A percentile compares a stretch with the other conserved stretches of the same genome.
Evolutionary conservation across 2,329 filamentous ascomycete species (phyloP).

Genomic region (Ceratocystis cacaofunesta): DNA sequence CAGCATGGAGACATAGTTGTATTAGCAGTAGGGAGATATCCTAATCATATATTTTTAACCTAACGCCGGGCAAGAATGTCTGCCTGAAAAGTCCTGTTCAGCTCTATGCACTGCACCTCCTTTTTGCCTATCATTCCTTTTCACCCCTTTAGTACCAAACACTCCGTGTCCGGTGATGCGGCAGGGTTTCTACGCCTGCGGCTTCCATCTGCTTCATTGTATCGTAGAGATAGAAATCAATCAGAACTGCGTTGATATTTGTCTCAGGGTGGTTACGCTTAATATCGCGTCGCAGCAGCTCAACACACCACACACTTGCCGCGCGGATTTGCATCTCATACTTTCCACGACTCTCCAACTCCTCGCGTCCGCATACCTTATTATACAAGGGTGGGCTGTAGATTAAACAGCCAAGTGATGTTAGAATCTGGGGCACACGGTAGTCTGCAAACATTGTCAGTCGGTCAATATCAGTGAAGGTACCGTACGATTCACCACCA

Average conservation of each 20-base stretch:
- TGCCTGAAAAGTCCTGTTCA: neutral
- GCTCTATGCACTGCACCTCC: neutral
- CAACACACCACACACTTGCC: conserved; percentile 92
- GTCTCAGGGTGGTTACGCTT: conserved; percentile 54
- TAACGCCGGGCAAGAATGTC: neutral
- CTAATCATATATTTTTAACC: neutral
- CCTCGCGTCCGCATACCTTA: conserved; percentile 48
- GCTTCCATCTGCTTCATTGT: conserved; percentile 74
- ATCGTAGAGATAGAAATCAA: conserved; percentile 97
- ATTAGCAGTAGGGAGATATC: neutral
- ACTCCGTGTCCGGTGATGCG: conserved; percentile 79
- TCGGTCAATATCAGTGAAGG: conserved; percentile 80
- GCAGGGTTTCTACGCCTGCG: conserved; percentile 44
- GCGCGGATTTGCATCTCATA: conserved; percentile 83
- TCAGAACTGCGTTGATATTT: conserved; percentile 71
- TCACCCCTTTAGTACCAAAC: conserved; percentile 66
- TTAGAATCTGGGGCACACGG: conserved; percentile 83
- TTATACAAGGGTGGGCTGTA: conserved; percentile 70
- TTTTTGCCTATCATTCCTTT: no score
- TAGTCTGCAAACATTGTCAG: conserved; percentile 99
- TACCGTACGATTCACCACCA: conserved; percentile 61
- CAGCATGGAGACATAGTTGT: conserved; percentile 32
- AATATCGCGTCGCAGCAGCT: conserved; percentile 75
- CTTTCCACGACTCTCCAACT: conserved; percentile 53
- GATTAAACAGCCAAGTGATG: conserved; percentile 64